Percentiles rank a stretch among this genome's conserved stretches.
Conservation (phyloP, 2,329 filamentous ascomycete genomes). For the Mariannaea elegans region DNA sequence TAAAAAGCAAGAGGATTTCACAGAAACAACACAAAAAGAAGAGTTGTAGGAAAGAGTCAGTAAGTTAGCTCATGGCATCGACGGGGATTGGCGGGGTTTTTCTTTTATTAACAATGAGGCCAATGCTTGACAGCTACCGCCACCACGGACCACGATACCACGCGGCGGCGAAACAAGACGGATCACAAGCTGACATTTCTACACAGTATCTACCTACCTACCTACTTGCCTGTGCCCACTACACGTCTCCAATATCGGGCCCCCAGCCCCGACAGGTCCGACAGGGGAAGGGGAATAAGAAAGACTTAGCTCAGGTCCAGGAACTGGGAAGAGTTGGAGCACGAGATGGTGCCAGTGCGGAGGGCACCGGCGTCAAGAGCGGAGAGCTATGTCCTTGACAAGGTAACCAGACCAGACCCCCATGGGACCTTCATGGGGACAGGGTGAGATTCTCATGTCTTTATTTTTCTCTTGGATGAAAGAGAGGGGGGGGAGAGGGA, state of each 20-base stretch:
- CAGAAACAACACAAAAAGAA: background rate
- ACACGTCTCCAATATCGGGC: background rate
- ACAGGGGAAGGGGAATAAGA: background rate
- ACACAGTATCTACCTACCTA: background rate
- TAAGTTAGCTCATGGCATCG: constrained; percentile 1
- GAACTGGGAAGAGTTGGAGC: constrained; percentile 5
- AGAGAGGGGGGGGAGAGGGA: no score
- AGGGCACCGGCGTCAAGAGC: constrained; percentile 19
- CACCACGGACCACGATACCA: constrained; percentile 3
- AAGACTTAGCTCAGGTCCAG: background rate
- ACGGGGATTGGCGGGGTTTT: constrained; percentile 20
- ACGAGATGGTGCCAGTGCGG: constrained; percentile 24
- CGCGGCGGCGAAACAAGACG: constrained; percentile 2
- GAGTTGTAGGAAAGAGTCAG: background rate
- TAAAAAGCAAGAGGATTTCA: background rate
- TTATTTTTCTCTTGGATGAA: background rate
- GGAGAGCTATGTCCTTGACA: background rate
- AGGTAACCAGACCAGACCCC: background rate
- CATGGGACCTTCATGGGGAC: constrained; percentile 7
- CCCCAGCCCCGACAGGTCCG: constrained; percentile 6
- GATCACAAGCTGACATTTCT: constrained; percentile 21
- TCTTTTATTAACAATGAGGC: constrained; percentile 16
- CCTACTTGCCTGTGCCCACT: background rate
- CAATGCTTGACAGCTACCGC: constrained; percentile 11
- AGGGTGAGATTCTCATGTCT: background rate